Base-by-base conservation (phyloP, 129 eudicot genomes). In the sunflower (Helianthus annuus) region DNA sequence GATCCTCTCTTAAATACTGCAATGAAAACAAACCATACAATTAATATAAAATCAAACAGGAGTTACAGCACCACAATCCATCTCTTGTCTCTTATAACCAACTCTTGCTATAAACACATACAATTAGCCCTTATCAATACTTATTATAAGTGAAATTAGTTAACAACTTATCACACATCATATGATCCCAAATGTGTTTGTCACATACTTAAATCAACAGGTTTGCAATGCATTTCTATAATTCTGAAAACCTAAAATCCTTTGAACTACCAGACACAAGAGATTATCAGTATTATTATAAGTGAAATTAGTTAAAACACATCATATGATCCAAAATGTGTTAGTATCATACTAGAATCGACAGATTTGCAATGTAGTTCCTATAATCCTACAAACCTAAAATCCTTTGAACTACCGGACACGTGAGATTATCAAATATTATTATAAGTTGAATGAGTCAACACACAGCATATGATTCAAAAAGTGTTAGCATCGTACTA, bases 1-100 rank as follows among this genome's bases (percentile, higher is more conserved):
- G 87, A 69, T 95, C 99, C 62, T 95, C 93, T 82, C 88, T 95
- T 64, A 95, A 79, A 69, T 89, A 74, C 99, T 95, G 80, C 63
- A 79, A 73, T 51, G 10, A 8, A 40, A 52, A 52, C 69, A 77
- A 70, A 67, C 32, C 59, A 68, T 14, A 71, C 13, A 49, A n/a
- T 32, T 3, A 67, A 62, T 45, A 63, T 44, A 11, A 59, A 49
- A 19, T 63, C 36, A 61, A 10, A 60, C 52, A 32, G 4, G 4
- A 32, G 36, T 32, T 32, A 3, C 36, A 32, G 57, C 6, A 49
- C 38, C 58, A 54, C 48, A 42, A 42, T 9, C 46, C 46, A 42
- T 42, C 10, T 42, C 10, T 40, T 4, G 3, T 40, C 45, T 34
- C 34, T 19, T 48, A 13, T 13, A 48, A 48, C 54, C 59, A 72